Evolutionary conservation across 208 protist species (phyloP), one percentile per base, ranked within the genome.

Genomic region (Leishmania lainsoni): DNA sequence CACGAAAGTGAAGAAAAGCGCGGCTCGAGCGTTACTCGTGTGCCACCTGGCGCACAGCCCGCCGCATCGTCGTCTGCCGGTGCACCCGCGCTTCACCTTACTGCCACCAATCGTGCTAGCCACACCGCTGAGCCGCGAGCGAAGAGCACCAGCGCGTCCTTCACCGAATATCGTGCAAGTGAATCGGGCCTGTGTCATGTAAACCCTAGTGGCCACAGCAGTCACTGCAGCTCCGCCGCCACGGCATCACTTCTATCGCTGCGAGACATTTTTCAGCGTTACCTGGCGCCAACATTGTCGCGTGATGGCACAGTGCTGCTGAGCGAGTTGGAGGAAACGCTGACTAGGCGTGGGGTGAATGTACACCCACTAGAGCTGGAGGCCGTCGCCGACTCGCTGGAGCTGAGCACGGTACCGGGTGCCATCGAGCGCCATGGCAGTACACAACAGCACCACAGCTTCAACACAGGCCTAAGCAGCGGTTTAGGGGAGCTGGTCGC

Each of bases 381-480:
- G 63, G 89, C 89, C 14, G 83, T 94, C 52, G 89, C 86, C 48
- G 89, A 94, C 61, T 91, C 91, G 22, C 81, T 94, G 32, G 89
- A 91, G 58, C 76, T 92, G 65, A 70, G 77, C 61, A 29, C 75
- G 6, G 66, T 63, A 22, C 10, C 72, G n/a, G 52, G 32, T 29
- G 29, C 29, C 17, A 42, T 45, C 69, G 45, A 52, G 22, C 20
- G 56, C 45, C 39, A 71, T 10, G 9, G n/a, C 54, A 48, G 49
- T 42, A 10, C 39, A n/a, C 39, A 3, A 29, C 54, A 76, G 20
- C 32, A 74, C 75, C 68, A 48, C 65, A 8, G 69, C 45, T 29
- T 54, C 69, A 48, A 1, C 69, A 35, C 35, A 16, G 54, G 10
- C 69, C 16, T 29, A 16, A 73, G 35, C 16, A 29, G 45, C 69